Evolutionary conservation across 2,329 filamentous ascomycete species (phyloP), one percentile per base, ranked within the genome.

Genomic region (Calycina herbarum): DNA sequence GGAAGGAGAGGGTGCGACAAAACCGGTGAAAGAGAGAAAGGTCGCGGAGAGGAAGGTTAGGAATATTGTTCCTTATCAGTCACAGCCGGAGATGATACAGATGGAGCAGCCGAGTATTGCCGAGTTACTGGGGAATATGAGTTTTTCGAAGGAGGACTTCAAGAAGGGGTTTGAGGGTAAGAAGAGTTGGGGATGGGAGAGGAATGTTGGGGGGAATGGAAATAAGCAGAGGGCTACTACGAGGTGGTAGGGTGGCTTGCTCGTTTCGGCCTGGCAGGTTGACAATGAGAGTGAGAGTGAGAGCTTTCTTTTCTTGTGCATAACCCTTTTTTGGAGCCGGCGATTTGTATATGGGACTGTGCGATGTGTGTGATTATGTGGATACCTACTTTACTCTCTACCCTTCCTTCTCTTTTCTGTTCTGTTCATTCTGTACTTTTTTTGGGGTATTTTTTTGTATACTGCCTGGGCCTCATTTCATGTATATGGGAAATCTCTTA

Each of bases 11-110:
- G 40, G 59, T 3, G 65, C 69, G 13, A 66, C 68, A 1, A 73
- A 70, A 56, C 33, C n/a, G 13, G 38, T 13, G 17, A 27, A 11
- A 64, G 5, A 15, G 40, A 69, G 67, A 15, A 33, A 33, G 45
- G 45, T 8, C 10, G 3, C 17, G 20, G 45, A 51, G 45, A 20
- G 10, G 20, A 51, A 24, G 20, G 15, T 20, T 11, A 42, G 69
- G 5, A 69, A 69, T 42, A 67, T 74, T 6, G 57, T 72, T 15
- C 71, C 71, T 0, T 75, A 75, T 60, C 67, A 72, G 57, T 59
- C 67, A 27, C 64, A 71, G n/a, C 51, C 73, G 8, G 62, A 73
- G 40, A 56, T 74, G 13, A 67, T 73, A 29, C 69, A 73, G 59
- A 70, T 73, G 48, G 51, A 63, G 27, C 61, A 63, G 59, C 61